Percentiles rank a stretch among this genome's conserved stretches.
Conservation (phyloP, 2,329 filamentous ascomycete genomes). For the Rhinocladiella similis region DNA sequence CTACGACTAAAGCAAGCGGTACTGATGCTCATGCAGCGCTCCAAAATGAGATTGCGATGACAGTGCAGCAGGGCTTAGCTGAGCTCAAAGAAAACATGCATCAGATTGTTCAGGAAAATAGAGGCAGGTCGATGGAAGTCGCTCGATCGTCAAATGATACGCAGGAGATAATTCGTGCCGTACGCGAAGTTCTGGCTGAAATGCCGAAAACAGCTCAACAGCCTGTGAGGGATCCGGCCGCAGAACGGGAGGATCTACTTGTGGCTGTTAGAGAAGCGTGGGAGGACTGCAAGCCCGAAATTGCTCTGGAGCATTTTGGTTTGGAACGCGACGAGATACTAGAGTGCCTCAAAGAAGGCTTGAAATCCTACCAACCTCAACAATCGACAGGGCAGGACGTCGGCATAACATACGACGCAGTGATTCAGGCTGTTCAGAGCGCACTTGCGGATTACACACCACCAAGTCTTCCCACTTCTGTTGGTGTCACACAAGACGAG, state of each 20-base stretch:
- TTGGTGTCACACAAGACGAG: conserved; percentile 72
- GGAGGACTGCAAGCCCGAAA: conserved; percentile 92
- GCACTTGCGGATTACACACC: conserved; percentile 79
- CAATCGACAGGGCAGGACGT: conserved; percentile 41
- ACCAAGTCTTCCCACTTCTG: conserved; percentile 66
- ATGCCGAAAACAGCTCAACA: conserved; percentile 60
- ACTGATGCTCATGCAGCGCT: conserved; percentile 52
- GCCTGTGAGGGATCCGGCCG: conserved; percentile 48
- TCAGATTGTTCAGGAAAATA: conserved; percentile 72
- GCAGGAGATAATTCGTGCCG: conserved; percentile 80
- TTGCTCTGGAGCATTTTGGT: conserved; percentile 85
- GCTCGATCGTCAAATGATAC: conserved; percentile 70
- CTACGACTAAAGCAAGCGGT: conserved; percentile 44
- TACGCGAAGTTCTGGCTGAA: conserved; percentile 71
- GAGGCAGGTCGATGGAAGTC: conserved; percentile 64
- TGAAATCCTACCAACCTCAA: conserved; percentile 67
- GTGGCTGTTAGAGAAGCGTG: conserved; percentile 85
- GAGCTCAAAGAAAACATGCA: conserved; percentile 86
- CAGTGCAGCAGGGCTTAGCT: conserved; percentile 76
- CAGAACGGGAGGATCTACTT: conserved; percentile 80
- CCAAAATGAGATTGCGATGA: conserved; percentile 70
- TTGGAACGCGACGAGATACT: conserved; percentile 89
- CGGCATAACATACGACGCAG: conserved; percentile 76
- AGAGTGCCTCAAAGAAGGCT: conserved; percentile 79
- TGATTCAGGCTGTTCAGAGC: conserved; percentile 81